A percentile compares a stretch with the other conserved stretches of the same genome.
Evolutionary conservation across 2,329 filamentous ascomycete species (phyloP).

Genomic region (Intubia oerlemansii): DNA sequence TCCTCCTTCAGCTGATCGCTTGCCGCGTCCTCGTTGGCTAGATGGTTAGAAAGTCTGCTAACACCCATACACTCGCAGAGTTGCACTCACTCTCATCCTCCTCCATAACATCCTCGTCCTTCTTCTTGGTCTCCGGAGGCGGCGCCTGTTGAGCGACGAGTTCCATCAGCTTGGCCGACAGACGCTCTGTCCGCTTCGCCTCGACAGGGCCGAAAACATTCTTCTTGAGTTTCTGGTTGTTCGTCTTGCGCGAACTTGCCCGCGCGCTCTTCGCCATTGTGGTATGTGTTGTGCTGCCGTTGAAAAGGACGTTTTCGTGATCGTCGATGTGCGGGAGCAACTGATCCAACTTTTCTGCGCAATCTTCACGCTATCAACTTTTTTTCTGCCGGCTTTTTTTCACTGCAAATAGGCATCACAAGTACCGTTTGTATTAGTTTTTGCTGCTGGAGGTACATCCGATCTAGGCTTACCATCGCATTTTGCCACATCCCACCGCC

Average conservation of each 20-base stretch:
- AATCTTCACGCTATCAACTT: too few species aligned
- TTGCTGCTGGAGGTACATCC: too few species aligned
- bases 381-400: constrained; percentile 6
- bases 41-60: too few species aligned
- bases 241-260: constrained; percentile 60
- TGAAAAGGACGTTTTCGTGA: too few species aligned
- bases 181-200: constrained; percentile 55
- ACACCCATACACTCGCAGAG: constrained; percentile 9
- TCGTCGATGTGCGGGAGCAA: too few species aligned
- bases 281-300: not conserved
- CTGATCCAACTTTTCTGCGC: too few species aligned
- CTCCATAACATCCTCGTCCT: constrained; percentile 16
- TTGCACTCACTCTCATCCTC: constrained; percentile 23
- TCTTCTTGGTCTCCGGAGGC: too few species aligned
- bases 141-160: too few species aligned
- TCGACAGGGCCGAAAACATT: constrained; percentile 73
- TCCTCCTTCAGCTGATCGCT: constrained; percentile 6
- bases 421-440: too few species aligned
- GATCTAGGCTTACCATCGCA: too few species aligned
- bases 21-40: too few species aligned
- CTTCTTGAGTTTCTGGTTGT: constrained; percentile 60
- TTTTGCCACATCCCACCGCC: constrained; percentile 3
- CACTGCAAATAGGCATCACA: not conserved
- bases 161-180: constrained; percentile 71
- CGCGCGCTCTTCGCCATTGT: constrained; percentile 74